These are phyloP conservation scores for Seiridium unicorne DNA, from an alignment of 2,329 filamentous ascomycete species.

Conservation along the genomic window DNA sequence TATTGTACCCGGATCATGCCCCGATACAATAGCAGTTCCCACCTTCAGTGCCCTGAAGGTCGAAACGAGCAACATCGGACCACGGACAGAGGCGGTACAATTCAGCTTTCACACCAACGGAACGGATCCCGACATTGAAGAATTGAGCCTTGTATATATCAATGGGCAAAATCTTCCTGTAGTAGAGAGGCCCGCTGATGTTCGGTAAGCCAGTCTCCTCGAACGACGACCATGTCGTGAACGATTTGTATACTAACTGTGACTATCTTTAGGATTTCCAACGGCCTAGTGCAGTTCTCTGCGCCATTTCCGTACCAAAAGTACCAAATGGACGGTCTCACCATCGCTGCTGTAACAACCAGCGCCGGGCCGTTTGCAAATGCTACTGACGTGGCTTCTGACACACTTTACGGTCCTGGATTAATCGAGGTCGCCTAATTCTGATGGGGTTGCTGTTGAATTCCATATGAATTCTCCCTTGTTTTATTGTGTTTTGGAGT, in stretches of 20 bases:
- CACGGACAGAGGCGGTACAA: not conserved
- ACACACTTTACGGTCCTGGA: not conserved
- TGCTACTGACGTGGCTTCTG: not conserved
- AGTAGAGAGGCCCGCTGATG: not conserved
- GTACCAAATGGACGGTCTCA: not conserved
- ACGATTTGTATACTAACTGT: not conserved
- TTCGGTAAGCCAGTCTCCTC: not conserved
- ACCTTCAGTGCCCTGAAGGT: not conserved
- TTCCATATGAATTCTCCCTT: too few relatives aligned
- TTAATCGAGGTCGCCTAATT: not conserved
- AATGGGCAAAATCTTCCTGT: conserved; percentile 1
- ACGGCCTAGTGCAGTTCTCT: not conserved
- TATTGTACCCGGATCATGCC: conserved; percentile 3
- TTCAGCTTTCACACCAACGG: conserved; percentile 1
- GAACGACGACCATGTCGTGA: not conserved
- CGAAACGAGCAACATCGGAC: not conserved
- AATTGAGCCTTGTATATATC: not conserved
- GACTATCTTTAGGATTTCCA: not conserved
- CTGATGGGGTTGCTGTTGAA: too few relatives aligned
- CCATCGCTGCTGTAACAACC: not conserved
- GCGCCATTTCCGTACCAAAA: conserved; percentile 4
- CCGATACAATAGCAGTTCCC: not conserved
- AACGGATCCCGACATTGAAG: not conserved
- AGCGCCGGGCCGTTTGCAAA: not conserved
- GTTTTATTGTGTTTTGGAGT: too few relatives aligned